Evolutionary conservation across 768 basidiomycete genomes (phyloP).

Genomic region (Podaxis rugospora): DNA sequence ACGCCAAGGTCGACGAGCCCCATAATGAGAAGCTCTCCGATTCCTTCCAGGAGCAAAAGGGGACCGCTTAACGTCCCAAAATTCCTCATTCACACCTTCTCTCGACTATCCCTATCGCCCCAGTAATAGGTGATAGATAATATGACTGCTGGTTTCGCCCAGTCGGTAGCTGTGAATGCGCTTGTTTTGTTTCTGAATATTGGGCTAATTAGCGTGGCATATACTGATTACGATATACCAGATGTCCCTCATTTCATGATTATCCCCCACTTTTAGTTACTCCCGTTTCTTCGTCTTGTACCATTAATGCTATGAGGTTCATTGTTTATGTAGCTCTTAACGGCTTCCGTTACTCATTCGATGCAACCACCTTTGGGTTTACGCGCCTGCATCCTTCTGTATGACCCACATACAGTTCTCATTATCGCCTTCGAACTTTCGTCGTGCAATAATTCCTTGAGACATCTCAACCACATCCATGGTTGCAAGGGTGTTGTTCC

Average conservation of each 20-base stretch:
- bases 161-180: neutral
- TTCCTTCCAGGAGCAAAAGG: slow-evolving; percentile 26
- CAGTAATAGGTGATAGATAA: neutral
- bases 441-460: neutral
- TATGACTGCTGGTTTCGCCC: neutral
- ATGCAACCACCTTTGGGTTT: neutral
- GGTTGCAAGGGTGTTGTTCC: too few species aligned
- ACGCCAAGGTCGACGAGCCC: slow-evolving; percentile 18
- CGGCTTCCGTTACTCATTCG: neutral
- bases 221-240: slow-evolving; percentile 1
- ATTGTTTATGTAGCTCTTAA: slow-evolving; percentile 8
- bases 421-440: neutral
- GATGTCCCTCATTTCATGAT: neutral
- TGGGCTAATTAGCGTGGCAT: neutral
- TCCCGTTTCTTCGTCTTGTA: neutral
- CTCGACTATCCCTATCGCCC: neutral
- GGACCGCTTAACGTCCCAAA: slow-evolving; percentile 19
- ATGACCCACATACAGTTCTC: neutral
- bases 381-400: neutral
- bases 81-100: neutral
- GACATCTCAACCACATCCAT: too few species aligned
- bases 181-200: neutral
- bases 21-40: slow-evolving; percentile 31
- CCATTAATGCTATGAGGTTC: slow-evolving; percentile 9
- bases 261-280: neutral